Evolutionary conservation across 1,284 basidiomycete genomes (phyloP).

Genomic region (Leccinum variabile): DNA sequence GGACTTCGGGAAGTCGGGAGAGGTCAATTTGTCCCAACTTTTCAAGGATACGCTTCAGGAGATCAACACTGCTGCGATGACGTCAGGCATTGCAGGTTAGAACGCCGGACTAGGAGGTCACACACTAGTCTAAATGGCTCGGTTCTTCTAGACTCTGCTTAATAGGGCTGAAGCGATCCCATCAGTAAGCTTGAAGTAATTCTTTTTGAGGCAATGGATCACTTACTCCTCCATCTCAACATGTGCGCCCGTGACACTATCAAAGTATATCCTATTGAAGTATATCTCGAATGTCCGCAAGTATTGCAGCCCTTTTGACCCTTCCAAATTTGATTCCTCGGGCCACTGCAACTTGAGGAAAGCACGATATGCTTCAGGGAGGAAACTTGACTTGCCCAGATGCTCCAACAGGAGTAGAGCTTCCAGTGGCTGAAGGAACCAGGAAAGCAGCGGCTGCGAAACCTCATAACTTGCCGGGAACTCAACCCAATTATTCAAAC

Average conservation of each 20-base stretch:
- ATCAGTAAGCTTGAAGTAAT: not conserved
- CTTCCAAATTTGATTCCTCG: not conserved
- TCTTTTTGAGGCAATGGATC: not conserved
- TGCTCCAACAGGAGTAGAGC: conserved; percentile 3
- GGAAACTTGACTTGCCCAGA: not conserved
- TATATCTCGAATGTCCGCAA: conserved; percentile 44
- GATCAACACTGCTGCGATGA: not conserved
- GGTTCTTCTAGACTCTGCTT: not conserved
- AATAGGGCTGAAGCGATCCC: not conserved
- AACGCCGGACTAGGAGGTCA: not conserved
- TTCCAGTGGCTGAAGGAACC: conserved; percentile 11
- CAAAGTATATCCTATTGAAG: conserved; percentile 41
- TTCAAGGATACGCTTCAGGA: conserved; percentile 1
- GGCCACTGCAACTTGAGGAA: conserved; percentile 4
- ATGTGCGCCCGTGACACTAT: not conserved
- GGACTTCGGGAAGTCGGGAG: not conserved
- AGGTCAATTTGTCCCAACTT: not conserved
- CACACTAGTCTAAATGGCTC: not conserved
- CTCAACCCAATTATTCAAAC: no score
- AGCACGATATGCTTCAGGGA: conserved; percentile 6
- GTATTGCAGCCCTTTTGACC: not conserved
- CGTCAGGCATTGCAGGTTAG: not conserved
- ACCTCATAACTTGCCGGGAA: not conserved
- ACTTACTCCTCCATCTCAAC: not conserved
- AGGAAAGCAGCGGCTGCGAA: conserved; percentile 7